These are phyloP conservation scores for Monosporascus ibericus DNA, from an alignment of 2,329 filamentous ascomycete genomes.

Conservation along the genomic window DNA sequence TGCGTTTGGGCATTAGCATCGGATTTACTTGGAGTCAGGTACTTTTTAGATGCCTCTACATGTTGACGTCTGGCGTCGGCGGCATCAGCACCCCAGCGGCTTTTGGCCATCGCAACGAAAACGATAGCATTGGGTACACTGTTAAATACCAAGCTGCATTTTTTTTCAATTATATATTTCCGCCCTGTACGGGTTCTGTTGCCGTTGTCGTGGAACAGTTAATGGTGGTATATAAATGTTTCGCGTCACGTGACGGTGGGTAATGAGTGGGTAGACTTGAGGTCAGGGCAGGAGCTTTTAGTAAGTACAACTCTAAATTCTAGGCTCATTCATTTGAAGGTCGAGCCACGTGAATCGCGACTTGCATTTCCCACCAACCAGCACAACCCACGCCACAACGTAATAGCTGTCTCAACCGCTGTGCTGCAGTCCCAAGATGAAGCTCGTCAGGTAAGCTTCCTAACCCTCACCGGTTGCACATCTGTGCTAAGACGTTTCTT, in stretches of 20 bases:
- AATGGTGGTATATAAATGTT: too few relatives aligned
- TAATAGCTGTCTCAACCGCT: background rate
- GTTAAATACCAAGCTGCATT: background rate
- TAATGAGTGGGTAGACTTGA: too few relatives aligned
- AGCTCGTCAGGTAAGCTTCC: conserved; percentile 81
- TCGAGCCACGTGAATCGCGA: too few relatives aligned
- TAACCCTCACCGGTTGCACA: conserved; percentile 24
- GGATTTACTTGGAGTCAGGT: background rate
- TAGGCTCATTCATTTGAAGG: too few relatives aligned
- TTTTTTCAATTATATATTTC: too few relatives aligned
- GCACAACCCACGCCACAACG: background rate
- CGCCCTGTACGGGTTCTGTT: too few relatives aligned
- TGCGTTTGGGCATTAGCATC: background rate
- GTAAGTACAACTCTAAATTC: too few relatives aligned
- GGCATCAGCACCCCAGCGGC: background rate
- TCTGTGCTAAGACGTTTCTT: conserved; percentile 37
- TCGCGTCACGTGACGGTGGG: too few relatives aligned
- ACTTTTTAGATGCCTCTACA: background rate
- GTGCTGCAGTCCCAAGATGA: conserved; percentile 58
- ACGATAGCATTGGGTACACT: background rate
- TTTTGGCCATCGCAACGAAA: background rate
- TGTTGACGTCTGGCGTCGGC: background rate
- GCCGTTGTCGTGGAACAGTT: too few relatives aligned
- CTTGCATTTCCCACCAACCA: too few relatives aligned
- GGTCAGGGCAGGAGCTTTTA: too few relatives aligned